Base-by-base conservation (phyloP, 1,284 basidiomycete species). In the Pseudozyma tsukubaensis region DNA sequence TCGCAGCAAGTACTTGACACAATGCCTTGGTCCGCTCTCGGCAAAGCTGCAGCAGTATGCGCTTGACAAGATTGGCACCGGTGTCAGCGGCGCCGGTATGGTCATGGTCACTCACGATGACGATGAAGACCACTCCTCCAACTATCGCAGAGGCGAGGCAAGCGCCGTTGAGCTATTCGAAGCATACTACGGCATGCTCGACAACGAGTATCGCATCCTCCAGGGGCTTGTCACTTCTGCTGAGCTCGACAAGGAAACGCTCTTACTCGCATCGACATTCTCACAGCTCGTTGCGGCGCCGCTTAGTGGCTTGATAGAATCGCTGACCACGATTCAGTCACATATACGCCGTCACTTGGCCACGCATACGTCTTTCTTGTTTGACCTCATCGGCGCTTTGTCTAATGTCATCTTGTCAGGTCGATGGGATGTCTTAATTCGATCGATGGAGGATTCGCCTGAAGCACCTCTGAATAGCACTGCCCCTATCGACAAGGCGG, bases 321-420 rank as follows among this genome's bases (percentile, higher is more conserved):
- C 68, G 42, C 59, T 82, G 16, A 40, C 69, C 19, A 57, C 71
- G 1, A 57, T 82, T 8, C 69, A 76, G 21, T 77, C 60, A 39
- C 81, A 70, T 39, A 67, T 73, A 29, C 73, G 70, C 35, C 68
- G 67, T 35, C 73, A 75, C 44, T 50, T 67, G 48, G 74, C 48
- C 10, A 78, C 68, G 44, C 81, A 83, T 21, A 82, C 76, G 14
- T 70, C 81, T 18, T 75, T 84, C 49, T 56, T 75, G 32, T 55
- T 79, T n/a, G 77, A 77, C 47, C 59, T 77, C 39, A 65, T 79
- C 16, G 66, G 68, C 6, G 64, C 67, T 3, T 40, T 71, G 18
- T 72, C 71, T 3, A 50, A 53, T 8, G 53, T 72, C 35, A 53
- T 81, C 13, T 47, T 78, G 6, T 34, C 59, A 0, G 64, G 74